Base-by-base conservation (phyloP, 208 protist genomes). In the Leishmania gerbilli region DNA sequence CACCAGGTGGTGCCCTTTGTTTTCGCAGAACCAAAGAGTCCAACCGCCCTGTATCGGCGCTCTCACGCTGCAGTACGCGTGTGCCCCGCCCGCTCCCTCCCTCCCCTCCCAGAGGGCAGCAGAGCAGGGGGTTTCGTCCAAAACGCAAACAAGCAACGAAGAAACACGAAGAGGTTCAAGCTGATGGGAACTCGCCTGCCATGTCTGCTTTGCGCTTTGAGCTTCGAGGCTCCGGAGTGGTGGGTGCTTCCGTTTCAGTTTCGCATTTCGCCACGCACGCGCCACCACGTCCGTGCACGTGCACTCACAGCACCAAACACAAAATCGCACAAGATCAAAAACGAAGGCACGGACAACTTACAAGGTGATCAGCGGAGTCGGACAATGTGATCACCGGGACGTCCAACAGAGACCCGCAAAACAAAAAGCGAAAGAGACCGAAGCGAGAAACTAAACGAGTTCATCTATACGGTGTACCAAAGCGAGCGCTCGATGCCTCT, bases 381-480 rank as follows among this genome's bases (percentile, higher is more conserved):
- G 6, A 34, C 9, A 53, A 15, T 74, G 42, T 53, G 24, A 53
- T 53, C 69, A 53, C 47, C n/a, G 45, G 6, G 27, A 27, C 45
- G 42, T 53, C 45, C 67, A 65, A 45, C 8, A 17, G n/a, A 9
- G 13, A 68, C 24, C 74, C 40, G 17, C 51, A 34, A 71, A 67
- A 56, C 9, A 49, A 21, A 76, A 76, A 58, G n/a, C 7, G 27
- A 76, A 74, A 74, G 69, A 76, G 34, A 76, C 8, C 6, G 51
- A 76, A 76, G 53, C 31, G 55, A 77, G 21, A 34, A 65, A 64
- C 27, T 42, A 74, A 77, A 72, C 45, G 9, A 67, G 72, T n/a
- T 58, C 45, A 77, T 76, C 42, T 51, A 77, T 60, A 40, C 65
- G n/a, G 67, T 74, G 65, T 80, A 51, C 31, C 47, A 34, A 4